Evolutionary conservation across 1,284 basidiomycete species (phyloP), one percentile per base, ranked within the genome.

Genomic region (Flammula alnicola): DNA sequence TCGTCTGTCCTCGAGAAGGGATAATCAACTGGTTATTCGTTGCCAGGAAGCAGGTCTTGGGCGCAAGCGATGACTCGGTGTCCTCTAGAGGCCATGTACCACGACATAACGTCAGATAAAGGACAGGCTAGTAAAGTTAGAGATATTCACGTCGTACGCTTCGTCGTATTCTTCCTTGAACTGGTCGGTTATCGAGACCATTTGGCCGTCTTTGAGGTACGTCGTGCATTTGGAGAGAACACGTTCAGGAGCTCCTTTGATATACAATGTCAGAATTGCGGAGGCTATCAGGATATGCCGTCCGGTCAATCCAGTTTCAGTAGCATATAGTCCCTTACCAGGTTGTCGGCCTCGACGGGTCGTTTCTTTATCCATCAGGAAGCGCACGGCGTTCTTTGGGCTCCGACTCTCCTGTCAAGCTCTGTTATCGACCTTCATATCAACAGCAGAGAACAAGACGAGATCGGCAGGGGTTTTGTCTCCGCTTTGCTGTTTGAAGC

Each of bases 11-110:
- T 81, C 5, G 79, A 78, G 66, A 86, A 87, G 2, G 65, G 59
- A 52, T 78, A 74, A 44, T 73, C 66, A 2, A 52, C 55, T 8
- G 78, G 73, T 61, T 80, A 86, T 47, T 71, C 52, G 17, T 74
- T 70, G 20, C 68, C 69, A 2, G 77, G 69, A 39, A 86, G 76
- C 12, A 84, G 73, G 17, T 67, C 63, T 59, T 85, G 83, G 0
- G 84, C 84, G 57, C 83, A 85, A 17, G 83, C 84, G 51, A 86
- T 87, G 31, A 86, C 84, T 46, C 84, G 81, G 61, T 86, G 84
- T 7, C 84, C 84, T 53, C 84, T 74, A 16, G 83, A 85, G 3
- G 84, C 83, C 84, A 86, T 86, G 65, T 86, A 86, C 81, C 86
- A 10, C 8, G n/a, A 20, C 32, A 19, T 44, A 17, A 46, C 19